phyloP scores from a whole-genome alignment of 345 rosid genomes.

The Leavenworthia alabamica region DNA sequence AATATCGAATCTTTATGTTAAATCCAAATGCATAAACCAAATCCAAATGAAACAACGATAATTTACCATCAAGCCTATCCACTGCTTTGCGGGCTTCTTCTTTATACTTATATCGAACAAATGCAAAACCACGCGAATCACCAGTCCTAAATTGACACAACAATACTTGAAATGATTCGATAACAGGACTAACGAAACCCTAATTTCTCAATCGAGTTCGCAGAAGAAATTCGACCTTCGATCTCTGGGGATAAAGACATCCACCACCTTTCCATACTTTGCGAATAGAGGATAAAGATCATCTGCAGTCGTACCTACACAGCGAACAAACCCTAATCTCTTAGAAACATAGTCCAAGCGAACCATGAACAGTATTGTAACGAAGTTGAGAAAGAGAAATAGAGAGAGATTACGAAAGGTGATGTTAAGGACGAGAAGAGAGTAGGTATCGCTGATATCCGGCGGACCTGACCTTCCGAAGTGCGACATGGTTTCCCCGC shows the following conservation, averaged over 20 bases:
- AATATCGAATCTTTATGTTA: background rate
- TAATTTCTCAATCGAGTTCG: background rate
- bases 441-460: constrained; percentile 62
- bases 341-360: background rate
- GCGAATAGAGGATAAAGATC: constrained; percentile 80
- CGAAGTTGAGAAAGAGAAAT: background rate
- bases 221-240: constrained; percentile 42
- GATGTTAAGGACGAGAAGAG: constrained; percentile 78
- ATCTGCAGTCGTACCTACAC: constrained; percentile 72
- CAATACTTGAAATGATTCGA: background rate
- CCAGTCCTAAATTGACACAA: constrained; percentile 36
- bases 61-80: constrained; percentile 61
- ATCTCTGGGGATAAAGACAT: constrained; percentile 77
- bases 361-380: background rate
- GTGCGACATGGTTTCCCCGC: constrained; percentile 52
- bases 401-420: constrained; percentile 54
- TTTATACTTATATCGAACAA: constrained; percentile 66
- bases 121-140: constrained; percentile 69
- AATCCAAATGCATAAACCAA: background rate
- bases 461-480: constrained; percentile 80
- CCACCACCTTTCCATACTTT: constrained; percentile 86
- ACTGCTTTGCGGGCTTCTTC: constrained; percentile 77
- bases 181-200: background rate
- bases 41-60: background rate
- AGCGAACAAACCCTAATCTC: background rate